Evolutionary conservation across 2,329 filamentous ascomycete genomes (phyloP).

Genomic region (Lecanicillium sp.): DNA sequence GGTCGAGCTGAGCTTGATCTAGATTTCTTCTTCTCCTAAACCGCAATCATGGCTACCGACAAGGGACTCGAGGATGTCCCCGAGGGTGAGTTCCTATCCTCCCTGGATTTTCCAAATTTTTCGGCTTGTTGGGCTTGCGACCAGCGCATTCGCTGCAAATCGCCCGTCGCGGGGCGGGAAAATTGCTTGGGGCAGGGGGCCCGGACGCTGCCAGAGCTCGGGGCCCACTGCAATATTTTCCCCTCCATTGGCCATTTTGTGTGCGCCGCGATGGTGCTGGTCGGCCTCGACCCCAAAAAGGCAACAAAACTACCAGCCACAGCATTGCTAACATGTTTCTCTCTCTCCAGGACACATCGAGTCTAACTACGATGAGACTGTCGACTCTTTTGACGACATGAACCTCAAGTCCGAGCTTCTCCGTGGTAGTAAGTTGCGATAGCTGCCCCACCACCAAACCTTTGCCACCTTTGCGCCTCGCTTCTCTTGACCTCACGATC

Average conservation of each 20-base stretch:
- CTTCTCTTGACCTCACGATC: slow-evolving; percentile 12
- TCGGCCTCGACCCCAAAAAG: neutral
- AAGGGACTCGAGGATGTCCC: slow-evolving; percentile 98
- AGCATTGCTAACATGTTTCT: slow-evolving; percentile 15
- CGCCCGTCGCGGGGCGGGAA: slow-evolving; percentile 9
- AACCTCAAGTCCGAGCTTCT: slow-evolving; percentile 94
- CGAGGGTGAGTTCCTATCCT: slow-evolving; percentile 77
- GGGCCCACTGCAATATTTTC: slow-evolving; percentile 11
- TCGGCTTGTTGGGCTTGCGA: neutral
- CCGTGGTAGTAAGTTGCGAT: slow-evolving; percentile 74
- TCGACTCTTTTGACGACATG: slow-evolving; percentile 99
- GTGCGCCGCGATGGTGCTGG: slow-evolving; percentile 7
- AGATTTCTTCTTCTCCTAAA: slow-evolving; percentile 44
- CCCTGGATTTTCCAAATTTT: slow-evolving; percentile 8
- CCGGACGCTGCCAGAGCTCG: neutral
- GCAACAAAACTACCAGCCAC: slow-evolving; percentile 16
- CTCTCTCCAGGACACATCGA: slow-evolving; percentile 84
- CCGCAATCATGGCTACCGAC: slow-evolving; percentile 96
- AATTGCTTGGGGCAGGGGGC: slow-evolving; percentile 2
- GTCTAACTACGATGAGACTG: slow-evolving; percentile 99
- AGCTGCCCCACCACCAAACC: neutral
- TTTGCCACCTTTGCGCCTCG: neutral
- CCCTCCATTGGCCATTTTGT: slow-evolving; percentile 8
- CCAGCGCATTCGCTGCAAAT: slow-evolving; percentile 7
- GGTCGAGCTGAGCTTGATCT: slow-evolving; percentile 77